A percentile compares a stretch with the other conserved stretches of the same genome.
Conservation (phyloP, 108 stramenopile genomes). For the Aurantiochytrium sp. region DNA sequence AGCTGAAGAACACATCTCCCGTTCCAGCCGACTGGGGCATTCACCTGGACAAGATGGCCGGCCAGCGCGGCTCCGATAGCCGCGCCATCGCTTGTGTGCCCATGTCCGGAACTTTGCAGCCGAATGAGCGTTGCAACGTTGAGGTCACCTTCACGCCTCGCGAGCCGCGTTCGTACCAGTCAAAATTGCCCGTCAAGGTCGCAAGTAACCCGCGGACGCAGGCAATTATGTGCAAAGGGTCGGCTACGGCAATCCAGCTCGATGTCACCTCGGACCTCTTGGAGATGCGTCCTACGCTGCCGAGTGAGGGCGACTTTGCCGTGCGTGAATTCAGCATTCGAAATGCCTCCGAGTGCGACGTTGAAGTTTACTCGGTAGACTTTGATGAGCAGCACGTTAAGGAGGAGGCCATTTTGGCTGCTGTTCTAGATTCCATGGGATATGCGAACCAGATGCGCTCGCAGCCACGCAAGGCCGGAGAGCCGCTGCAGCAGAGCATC, state of each 20-base stretch:
- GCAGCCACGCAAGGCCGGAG: background rate
- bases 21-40: conserved; percentile 26
- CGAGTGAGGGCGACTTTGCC: conserved; percentile 10
- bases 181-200: conserved; percentile 43
- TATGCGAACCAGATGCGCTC: background rate
- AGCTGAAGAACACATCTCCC: conserved; percentile 27
- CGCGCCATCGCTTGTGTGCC: conserved; percentile 20
- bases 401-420: conserved; percentile 40
- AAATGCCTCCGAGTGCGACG: conserved; percentile 29
- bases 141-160: conserved; percentile 46
- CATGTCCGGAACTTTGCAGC: conserved; percentile 27
- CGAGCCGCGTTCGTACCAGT: conserved; percentile 27
- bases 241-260: conserved; percentile 28
- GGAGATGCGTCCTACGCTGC: conserved; percentile 47
- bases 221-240: conserved; percentile 30
- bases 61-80: background rate
- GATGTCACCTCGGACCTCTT: conserved; percentile 31
- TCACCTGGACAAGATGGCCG: conserved; percentile 19
- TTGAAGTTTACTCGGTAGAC: conserved; percentile 58
- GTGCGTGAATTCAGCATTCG: conserved; percentile 26
- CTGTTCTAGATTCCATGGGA: background rate
- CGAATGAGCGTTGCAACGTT: conserved; percentile 34
- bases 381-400: conserved; percentile 45
- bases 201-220: conserved; percentile 15
- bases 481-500: background rate